A percentile compares a stretch with the other conserved stretches of the same genome.
These are phyloP conservation scores for Suhomyces bolitotheri DNA, from an alignment of 1,139 yeast genomes.

Conservation along the genomic window DNA sequence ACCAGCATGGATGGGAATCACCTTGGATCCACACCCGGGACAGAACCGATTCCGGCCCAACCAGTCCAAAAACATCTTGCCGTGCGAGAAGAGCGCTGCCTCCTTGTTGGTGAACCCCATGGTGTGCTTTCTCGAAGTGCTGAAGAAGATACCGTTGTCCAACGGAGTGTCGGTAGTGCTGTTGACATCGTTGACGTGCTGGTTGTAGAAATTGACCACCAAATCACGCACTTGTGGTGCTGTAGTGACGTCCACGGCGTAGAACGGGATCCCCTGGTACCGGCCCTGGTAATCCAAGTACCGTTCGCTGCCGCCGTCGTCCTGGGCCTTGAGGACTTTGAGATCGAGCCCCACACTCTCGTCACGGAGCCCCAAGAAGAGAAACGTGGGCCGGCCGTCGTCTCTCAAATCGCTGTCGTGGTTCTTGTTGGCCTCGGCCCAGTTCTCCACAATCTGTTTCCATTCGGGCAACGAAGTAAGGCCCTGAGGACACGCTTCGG, in stretches of 20 bases:
- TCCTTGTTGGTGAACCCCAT: conserved; percentile 45
- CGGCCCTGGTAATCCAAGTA: conserved; percentile 46
- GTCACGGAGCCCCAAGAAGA: conserved; percentile 72
- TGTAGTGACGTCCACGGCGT: conserved; percentile 67
- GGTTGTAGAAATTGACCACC: conserved; percentile 19
- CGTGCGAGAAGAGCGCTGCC: conserved; percentile 74
- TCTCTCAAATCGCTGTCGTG: conserved; percentile 35
- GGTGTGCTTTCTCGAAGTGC: conserved; percentile 38
- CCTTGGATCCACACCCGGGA: conserved; percentile 81
- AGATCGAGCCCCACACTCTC: conserved; percentile 43
- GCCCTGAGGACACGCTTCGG: conserved; percentile 15
- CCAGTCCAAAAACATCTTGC: conserved; percentile 88
- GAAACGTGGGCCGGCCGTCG: conserved; percentile 41
- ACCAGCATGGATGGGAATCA: conserved; percentile 78
- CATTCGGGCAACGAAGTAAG: conserved; percentile 24
- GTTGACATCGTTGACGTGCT: conserved; percentile 3
- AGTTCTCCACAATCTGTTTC: conserved; percentile 24
- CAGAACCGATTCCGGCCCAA: conserved; percentile 71
- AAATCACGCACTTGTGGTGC: conserved; percentile 25
- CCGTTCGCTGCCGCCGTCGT: conserved; percentile 27
- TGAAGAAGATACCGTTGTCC: conserved; percentile 28
- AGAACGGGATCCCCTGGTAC: conserved; percentile 73
- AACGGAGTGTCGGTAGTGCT: conserved; percentile 11
- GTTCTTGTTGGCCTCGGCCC: conserved; percentile 38
- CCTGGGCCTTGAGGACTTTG: conserved; percentile 29